Percentiles rank a stretch among this genome's conserved stretches.
phyloP scores from a whole-genome alignment of 129 eudicot species.

The Lactuca saligna region DNA sequence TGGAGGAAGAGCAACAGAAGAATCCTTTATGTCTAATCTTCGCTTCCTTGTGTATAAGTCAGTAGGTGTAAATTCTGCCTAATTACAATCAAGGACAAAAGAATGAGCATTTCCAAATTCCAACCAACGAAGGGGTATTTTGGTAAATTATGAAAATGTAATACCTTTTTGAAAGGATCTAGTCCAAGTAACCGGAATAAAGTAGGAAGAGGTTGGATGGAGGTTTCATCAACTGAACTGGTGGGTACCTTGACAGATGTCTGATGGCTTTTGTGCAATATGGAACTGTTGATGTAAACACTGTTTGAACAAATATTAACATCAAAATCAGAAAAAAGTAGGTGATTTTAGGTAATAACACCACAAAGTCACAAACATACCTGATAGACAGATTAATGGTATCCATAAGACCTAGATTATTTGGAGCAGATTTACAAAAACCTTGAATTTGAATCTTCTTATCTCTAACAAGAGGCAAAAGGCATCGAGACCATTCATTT shows the following conservation, averaged over 20 bases:
- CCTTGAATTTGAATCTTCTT: slow-evolving; percentile 77
- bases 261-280: slow-evolving; percentile 68
- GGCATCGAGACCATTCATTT: slow-evolving; percentile 93
- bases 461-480: slow-evolving; percentile 87
- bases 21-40: slow-evolving; percentile 57
- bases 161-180: slow-evolving; percentile 82
- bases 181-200: slow-evolving; percentile 76
- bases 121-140: background rate
- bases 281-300: slow-evolving; percentile 79
- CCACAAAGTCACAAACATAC: slow-evolving; percentile 32
- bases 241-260: slow-evolving; percentile 63
- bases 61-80: slow-evolving; percentile 89
- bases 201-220: slow-evolving; percentile 82
- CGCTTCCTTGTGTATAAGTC: slow-evolving; percentile 76
- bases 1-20: slow-evolving; percentile 50
- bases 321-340: slow-evolving; percentile 4
- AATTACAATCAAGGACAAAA: slow-evolving; percentile 12
- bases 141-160: background rate
- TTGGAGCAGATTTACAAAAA: slow-evolving; percentile 83
- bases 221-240: slow-evolving; percentile 58
- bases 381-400: slow-evolving; percentile 64
- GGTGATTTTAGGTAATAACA: background rate
- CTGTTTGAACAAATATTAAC: slow-evolving; percentile 38
- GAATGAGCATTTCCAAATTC: background rate
- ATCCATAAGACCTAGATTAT: slow-evolving; percentile 76